Base-by-base conservation (phyloP, 2,329 filamentous ascomycete genomes). In the Elsinoe australis region DNA sequence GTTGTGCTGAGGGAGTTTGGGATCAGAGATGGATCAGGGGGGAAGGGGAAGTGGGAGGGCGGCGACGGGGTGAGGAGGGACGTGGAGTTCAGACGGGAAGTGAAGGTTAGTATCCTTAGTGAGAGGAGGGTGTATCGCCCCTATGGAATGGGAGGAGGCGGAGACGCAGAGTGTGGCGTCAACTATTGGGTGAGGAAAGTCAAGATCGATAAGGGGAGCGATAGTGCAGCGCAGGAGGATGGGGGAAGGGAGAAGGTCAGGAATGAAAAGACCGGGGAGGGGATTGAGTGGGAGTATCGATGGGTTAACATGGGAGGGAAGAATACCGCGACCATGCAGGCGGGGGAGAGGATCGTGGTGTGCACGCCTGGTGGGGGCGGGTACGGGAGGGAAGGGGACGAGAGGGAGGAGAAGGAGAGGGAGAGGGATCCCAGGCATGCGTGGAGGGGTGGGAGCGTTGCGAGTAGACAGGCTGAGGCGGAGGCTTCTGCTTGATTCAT, bases 151-250 rank as follows among this genome's bases (percentile, higher is more conserved):
- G 82, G 80, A 17, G 90, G 90, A 0, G 90, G 90, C 3, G 82
- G 81, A 49, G 83, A 90, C 52, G 90, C 80, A 0, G 68, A 79
- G 56, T 83, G 84, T 44, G 90, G 90, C 0, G 68, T 89, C 52
- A 96, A 96, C 57, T 70, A 94, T 36, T 96, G 90, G 90, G 81
- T 94, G 24, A 73, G 86, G 5, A 82, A 78, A 52, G 82, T 90
- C 47, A 54, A 53, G 14, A 61, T 62, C 51, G 33, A 59, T 1
- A 57, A 67, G 33, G 58, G 57, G 10, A 58, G 53, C 36, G 61
- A 64, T 55, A n/a, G n/a, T n/a, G n/a, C n/a, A 6, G 55, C 54
- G 1, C 57, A 60, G 45, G 44, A 33, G 8, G 53, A 54, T 29
- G 26, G 26, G 26, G 26, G 7, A n/a, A 35, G 46, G 4, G 53